These are phyloP conservation scores for Diplocarpon mali DNA, from an alignment of 2,329 filamentous ascomycete genomes.

Conservation along the genomic window DNA sequence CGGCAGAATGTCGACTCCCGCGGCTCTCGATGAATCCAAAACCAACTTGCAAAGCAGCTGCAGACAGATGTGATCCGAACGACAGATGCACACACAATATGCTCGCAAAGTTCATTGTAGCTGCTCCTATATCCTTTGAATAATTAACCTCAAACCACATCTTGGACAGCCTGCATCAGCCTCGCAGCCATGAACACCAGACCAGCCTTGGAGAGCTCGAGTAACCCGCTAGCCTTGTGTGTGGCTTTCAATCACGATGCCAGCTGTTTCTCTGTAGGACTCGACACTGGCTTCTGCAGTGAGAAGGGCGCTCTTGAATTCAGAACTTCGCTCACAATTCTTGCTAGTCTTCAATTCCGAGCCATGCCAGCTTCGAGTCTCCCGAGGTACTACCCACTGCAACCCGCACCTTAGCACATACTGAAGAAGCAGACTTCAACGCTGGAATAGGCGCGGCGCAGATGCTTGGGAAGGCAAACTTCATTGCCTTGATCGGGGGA, in stretches of 20 bases:
- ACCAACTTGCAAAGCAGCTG: too few relatives aligned
- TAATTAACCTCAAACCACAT: too few relatives aligned
- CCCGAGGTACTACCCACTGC: conserved; percentile 35
- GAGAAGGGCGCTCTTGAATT: conserved; percentile 27
- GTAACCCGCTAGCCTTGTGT: conserved; percentile 65
- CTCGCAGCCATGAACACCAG: conserved; percentile 67
- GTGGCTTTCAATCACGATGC: conserved; percentile 77
- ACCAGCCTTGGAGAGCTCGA: conserved; percentile 59
- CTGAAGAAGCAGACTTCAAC: conserved; percentile 51
- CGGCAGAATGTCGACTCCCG: too few relatives aligned
- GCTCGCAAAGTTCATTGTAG: too few relatives aligned
- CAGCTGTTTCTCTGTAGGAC: conserved; percentile 76
- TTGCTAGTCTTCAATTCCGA: conserved; percentile 59
- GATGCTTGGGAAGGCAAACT: conserved; percentile 81
- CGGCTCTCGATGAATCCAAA: background rate
- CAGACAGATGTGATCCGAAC: too few relatives aligned
- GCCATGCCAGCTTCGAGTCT: conserved; percentile 57
- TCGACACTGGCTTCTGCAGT: conserved; percentile 81
- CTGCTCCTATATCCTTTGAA: too few relatives aligned
- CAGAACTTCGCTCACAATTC: background rate
- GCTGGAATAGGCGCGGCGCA: conserved; percentile 72
- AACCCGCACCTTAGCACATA: background rate
- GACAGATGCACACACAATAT: too few relatives aligned
- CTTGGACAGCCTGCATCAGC: background rate
- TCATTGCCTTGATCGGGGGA: conserved; percentile 80